phyloP scores from a whole-genome alignment of 2,329 filamentous ascomycete genomes.

The Exophiala xenobiotica region DNA sequence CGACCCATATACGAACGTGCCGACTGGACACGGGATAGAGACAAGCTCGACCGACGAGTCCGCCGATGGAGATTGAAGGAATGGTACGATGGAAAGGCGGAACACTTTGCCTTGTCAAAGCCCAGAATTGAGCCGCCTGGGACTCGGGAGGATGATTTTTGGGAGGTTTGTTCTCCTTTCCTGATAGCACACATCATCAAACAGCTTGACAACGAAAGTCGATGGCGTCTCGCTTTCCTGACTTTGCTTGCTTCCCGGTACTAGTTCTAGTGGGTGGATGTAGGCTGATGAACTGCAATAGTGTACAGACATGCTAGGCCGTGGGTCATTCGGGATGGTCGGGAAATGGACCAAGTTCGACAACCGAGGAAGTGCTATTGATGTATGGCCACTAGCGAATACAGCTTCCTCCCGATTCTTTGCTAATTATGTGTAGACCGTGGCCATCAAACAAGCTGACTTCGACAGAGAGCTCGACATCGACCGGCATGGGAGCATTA shows the following conservation, averaged over 20 bases:
- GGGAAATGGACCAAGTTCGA: conserved; percentile 21
- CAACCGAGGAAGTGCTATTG: conserved; percentile 5
- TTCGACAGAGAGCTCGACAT: conserved; percentile 7
- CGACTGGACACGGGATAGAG: conserved; percentile 6
- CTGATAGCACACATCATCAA: no score
- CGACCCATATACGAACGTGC: neutral
- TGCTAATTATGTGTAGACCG: conserved; percentile 3
- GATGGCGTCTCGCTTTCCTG: no score
- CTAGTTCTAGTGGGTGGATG: neutral
- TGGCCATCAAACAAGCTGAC: conserved; percentile 24
- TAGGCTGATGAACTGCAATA: neutral
- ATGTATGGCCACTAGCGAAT: conserved; percentile 8
- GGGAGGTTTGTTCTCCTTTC: conserved; percentile 19
- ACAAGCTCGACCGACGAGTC: conserved; percentile 1
- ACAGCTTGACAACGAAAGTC: no score
- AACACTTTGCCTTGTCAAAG: conserved; percentile 13
- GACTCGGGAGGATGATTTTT: neutral
- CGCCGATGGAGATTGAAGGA: conserved; percentile 9
- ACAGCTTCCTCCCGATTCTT: neutral
- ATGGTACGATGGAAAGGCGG: conserved; percentile 8
- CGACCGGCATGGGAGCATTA: conserved; percentile 5
- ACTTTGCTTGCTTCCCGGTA: no score
- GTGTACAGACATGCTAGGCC: conserved; percentile 20
- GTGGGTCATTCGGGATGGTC: conserved; percentile 21
- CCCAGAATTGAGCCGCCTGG: conserved; percentile 3